A percentile compares a stretch with the other conserved stretches of the same genome.
Conservation (phyloP, 2,329 filamentous ascomycete genomes). For the Trichoderma cornu-damae region DNA sequence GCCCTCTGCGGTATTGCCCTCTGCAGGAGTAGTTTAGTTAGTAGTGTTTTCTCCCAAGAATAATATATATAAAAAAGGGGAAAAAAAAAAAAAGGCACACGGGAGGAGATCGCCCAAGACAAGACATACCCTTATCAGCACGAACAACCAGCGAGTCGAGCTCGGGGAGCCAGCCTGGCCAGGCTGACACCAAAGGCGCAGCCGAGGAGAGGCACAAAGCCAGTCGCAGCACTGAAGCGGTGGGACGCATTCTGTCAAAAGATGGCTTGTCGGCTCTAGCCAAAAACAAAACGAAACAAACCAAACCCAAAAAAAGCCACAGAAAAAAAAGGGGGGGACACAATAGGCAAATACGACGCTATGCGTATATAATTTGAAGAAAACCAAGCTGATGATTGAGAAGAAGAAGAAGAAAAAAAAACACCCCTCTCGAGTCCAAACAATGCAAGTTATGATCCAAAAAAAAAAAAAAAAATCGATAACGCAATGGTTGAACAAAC, state of each 20-base stretch:
- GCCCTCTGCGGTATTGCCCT: too few relatives aligned
- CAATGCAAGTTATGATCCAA: neutral
- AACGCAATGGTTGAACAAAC: constrained; percentile 1
- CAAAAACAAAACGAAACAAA: neutral
- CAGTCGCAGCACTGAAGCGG: constrained; percentile 43
- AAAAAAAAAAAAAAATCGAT: neutral
- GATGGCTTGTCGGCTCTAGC: neutral
- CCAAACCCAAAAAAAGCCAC: neutral
- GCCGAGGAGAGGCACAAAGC: constrained; percentile 49
- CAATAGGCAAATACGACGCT: neutral
- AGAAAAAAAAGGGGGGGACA: too few relatives aligned
- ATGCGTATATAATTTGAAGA: neutral
- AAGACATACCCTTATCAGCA: constrained; percentile 34
- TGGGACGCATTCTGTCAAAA: constrained; percentile 44
- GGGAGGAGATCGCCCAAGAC: too few relatives aligned
- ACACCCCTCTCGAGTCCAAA: neutral
- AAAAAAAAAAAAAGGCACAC: too few relatives aligned
- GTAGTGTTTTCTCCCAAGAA: too few relatives aligned
- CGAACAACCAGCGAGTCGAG: constrained; percentile 50
- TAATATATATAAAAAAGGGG: too few relatives aligned
- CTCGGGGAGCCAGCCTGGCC: constrained; percentile 53
- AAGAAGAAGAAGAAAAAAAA: too few relatives aligned
- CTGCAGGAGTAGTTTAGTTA: too few relatives aligned
- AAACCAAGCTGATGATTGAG: neutral
- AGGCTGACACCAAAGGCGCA: constrained; percentile 48